phyloP scores from a whole-genome alignment of 179 eudicot species.

The Beta lomatogona region DNA sequence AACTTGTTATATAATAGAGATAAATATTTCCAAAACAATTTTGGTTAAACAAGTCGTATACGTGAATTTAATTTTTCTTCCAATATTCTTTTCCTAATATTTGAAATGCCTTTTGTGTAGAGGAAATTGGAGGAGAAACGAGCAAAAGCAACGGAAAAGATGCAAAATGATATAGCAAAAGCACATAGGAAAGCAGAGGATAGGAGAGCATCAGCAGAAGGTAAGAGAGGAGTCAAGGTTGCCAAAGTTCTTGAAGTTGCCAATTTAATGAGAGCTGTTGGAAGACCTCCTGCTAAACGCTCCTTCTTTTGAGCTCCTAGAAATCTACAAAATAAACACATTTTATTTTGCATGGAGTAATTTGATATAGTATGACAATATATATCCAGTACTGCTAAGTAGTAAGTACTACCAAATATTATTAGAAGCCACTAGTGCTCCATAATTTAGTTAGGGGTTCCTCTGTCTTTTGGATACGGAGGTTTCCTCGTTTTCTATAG shows the following conservation, averaged over 20 bases:
- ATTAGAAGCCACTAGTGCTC: background rate
- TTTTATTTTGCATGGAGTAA: background rate
- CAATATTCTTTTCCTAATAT: background rate
- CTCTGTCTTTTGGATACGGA: background rate
- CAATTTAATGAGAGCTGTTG: constrained; percentile 82
- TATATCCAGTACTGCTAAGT: too few relatives aligned
- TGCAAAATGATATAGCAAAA: constrained; percentile 89
- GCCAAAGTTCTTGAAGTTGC: constrained; percentile 78
- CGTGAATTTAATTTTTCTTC: background rate
- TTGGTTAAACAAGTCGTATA: background rate
- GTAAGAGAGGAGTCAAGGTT: constrained; percentile 80
- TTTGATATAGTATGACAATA: background rate
- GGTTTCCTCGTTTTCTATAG: background rate
- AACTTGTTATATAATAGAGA: too few relatives aligned
- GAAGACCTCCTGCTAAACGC: constrained; percentile 67
- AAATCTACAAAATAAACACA: background rate
- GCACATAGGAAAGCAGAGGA: constrained; percentile 95
- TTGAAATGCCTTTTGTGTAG: constrained; percentile 31
- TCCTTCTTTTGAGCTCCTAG: constrained; percentile 51
- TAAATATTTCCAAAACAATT: background rate
- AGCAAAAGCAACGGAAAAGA: constrained; percentile 82
- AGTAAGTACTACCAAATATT: background rate
- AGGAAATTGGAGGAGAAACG: constrained; percentile 89
- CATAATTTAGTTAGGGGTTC: background rate
- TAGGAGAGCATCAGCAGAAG: constrained; percentile 83